phyloP scores from a whole-genome alignment of 805 yeast species.

The Ogataea zsoltii region DNA sequence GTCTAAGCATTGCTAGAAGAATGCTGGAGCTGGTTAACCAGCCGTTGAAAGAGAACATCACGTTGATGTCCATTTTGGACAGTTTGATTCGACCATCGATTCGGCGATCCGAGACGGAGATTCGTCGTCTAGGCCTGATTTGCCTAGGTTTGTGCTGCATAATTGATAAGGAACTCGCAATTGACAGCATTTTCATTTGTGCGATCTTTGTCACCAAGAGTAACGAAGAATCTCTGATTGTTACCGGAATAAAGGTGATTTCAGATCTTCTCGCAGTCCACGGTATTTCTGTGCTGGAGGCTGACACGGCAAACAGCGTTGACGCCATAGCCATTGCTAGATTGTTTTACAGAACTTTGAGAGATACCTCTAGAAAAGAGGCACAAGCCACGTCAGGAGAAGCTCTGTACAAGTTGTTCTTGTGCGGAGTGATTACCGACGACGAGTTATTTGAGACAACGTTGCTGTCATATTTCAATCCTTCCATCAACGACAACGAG shows the following conservation, averaged over 20 bases:
- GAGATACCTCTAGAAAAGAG: conserved; percentile 55
- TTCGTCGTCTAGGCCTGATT: conserved; percentile 64
- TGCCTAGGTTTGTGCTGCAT: conserved; percentile 82
- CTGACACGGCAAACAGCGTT: conserved; percentile 51
- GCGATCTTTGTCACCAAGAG: conserved; percentile 62
- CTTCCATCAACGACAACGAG: conserved; percentile 60
- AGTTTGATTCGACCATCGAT: conserved; percentile 82
- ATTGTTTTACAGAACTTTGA: conserved; percentile 65
- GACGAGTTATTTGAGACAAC: conserved; percentile 72
- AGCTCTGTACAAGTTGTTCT: conserved; percentile 77
- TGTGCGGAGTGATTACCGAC: conserved; percentile 74
- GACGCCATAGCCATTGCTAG: conserved; percentile 68
- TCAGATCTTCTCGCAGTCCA: conserved; percentile 78
- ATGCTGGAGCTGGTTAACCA: conserved; percentile 68
- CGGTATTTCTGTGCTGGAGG: conserved; percentile 67
- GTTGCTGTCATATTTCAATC: conserved; percentile 73
- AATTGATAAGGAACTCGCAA: conserved; percentile 65
- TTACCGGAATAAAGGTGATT: conserved; percentile 65
- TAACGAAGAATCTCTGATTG: conserved; percentile 62
- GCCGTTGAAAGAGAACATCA: conserved; percentile 62
- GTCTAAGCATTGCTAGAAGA: conserved; percentile 67
- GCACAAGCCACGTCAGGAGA: conserved; percentile 83
- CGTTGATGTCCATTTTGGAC: conserved; percentile 68
- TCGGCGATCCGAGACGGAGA: conserved; percentile 52
- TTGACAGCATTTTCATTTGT: conserved; percentile 58